Percentiles rank a stretch among this genome's conserved stretches.
phyloP scores from a whole-genome alignment of 1,284 basidiomycete genomes.

The Chalciporus piperatoides region DNA sequence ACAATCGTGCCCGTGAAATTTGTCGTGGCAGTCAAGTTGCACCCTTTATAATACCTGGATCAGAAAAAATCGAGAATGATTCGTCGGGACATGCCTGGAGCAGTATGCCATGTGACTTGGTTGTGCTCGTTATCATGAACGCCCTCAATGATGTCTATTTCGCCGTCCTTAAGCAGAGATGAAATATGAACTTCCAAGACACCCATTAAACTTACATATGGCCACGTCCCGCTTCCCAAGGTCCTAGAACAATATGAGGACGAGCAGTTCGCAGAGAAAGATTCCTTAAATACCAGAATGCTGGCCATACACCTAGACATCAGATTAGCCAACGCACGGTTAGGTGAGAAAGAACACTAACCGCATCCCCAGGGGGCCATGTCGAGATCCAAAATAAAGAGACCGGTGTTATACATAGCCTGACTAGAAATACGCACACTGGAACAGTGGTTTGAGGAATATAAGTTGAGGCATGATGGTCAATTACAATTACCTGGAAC shows the following conservation, averaged over 20 bases:
- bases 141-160: conserved; percentile 68
- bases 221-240: conserved; percentile 42
- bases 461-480: not conserved
- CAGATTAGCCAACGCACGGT: not conserved
- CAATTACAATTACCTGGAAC: conserved; percentile 51
- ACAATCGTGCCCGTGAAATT: conserved; percentile 48
- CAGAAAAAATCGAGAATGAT: not conserved
- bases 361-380: conserved; percentile 57
- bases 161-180: conserved; percentile 43
- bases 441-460: conserved; percentile 1
- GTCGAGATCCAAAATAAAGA: conserved; percentile 53
- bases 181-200: conserved; percentile 2
- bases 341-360: conserved; percentile 19
- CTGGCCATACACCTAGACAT: conserved; percentile 48
- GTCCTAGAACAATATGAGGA: conserved; percentile 29
- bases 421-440: conserved; percentile 50
- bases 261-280: conserved; percentile 17
- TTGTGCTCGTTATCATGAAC: conserved; percentile 60
- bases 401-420: conserved; percentile 46
- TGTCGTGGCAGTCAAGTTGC: conserved; percentile 42
- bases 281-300: conserved; percentile 46
- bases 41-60: conserved; percentile 36
- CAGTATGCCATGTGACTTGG: conserved; percentile 60
- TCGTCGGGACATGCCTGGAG: conserved; percentile 36
- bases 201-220: conserved; percentile 35